Evolutionary conservation across 176 grass and related monocot species (phyloP), one percentile per base, ranked within the genome.

Genomic region (Otatea glauca): DNA sequence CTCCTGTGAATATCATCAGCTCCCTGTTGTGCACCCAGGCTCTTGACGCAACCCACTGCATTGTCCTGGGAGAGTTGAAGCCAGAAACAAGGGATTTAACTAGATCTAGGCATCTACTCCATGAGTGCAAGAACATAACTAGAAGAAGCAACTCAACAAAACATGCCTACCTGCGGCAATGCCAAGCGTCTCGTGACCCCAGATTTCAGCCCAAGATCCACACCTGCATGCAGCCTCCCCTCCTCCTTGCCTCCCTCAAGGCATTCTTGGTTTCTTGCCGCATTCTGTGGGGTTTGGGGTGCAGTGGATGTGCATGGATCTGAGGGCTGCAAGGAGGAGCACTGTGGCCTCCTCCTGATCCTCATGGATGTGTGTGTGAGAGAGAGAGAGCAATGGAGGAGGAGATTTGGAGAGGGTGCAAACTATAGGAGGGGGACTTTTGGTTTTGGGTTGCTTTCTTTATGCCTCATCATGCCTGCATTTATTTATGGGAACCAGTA

Each of bases 281-380:
- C 79, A 5, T 82, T 86, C 85, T 18, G 75, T 44, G 76, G 69
- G 15, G 77, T 83, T 62, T 63, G 77, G 68, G 68, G 77, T 55
- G 83, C 59, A 12, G 43, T n/a, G 77, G 76, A 91, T 79, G 84
- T 50, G 72, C 78, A 83, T 79, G 88, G 94, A 97, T 94, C 92
- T 94, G 88, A 55, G 27, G 9, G 17, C 48, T 37, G 59, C 34
- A 64, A 24, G n/a, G 70, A 65, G 6, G 78, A 79, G 24, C 58
- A 20, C 68, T 91, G 90, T 29, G 88, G 90, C 74, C 95, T 81
- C 92, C 82, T 78, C 81, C 95, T 90, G 83, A 97, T 97, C 85
- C 95, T 94, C 95, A 97, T 97, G 49, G 92, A 71, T 38, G 88
- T 50, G 72, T 80, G 62, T 69, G 54, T 42, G 65, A 42, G 70